Base-by-base conservation (phyloP, 2,329 filamentous ascomycete genomes). In the Endocalyx cinctus region DNA sequence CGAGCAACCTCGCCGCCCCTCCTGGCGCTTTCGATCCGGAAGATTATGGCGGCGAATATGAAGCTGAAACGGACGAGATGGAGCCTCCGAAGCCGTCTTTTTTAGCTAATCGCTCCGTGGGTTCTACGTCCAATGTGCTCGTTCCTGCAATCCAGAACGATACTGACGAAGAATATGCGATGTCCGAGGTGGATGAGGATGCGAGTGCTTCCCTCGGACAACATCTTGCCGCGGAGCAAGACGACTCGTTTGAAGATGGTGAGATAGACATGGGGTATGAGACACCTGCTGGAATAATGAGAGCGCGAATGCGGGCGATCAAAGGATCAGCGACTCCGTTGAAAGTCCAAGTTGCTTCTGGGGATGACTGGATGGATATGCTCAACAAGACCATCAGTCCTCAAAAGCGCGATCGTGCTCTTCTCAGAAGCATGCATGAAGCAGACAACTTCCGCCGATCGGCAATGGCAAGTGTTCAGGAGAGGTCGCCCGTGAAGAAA, bases 301-400 rank as follows among this genome's bases (percentile, higher is more conserved):
- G 76, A 59, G 78, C 78, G 40, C 67, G 77, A 45, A 72, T 80
- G 70, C 74, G 77, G 54, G 77, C 77, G 23, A 65, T 77, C 51
- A 81, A 79, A 59, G 71, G 70, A 42, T 72, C 72, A 14, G 69
- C 63, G 39, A 75, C 74, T 17, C 78, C 79, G 16, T 57, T 72
- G 16, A 76, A 71, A 45, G 64, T 77, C 33, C 74, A 79, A 43
- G 74, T 83, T 38, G 68, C 75, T 22, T 73, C 77, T 43, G 85
- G 82, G 34, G 86, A 89, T 39, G 84, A 95, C 57, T 98, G 92
- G 92, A 84, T 88, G 47, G 84, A 92, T 48, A 89, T 96, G 66
- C 72, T 98, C 43, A 86, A 88, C 58, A 88, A 88, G 47, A 97
- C 92, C 5, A 87, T 97, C 48, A 95, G 87, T 52, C 90, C 92